These are phyloP conservation scores for Moesziomyces globuligerus DNA, from an alignment of 1,284 basidiomycete species.

Conservation along the genomic window DNA sequence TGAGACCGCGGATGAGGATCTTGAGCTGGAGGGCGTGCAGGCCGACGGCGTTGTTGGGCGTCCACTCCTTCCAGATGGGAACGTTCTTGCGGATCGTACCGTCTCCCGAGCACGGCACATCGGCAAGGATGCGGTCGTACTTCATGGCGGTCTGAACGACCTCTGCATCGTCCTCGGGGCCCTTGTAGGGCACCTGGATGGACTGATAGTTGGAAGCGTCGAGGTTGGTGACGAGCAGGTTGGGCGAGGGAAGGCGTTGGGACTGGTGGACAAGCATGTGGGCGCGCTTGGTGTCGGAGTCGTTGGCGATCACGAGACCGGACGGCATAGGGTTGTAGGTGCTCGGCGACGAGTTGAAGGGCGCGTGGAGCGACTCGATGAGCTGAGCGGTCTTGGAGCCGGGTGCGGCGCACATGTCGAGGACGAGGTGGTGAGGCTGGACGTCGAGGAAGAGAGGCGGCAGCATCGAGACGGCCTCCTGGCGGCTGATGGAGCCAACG, in stretches of 20 bases:
- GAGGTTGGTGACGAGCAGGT: conserved; percentile 92
- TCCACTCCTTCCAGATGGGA: conserved; percentile 95
- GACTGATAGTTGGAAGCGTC: conserved; percentile 86
- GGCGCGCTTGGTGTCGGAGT: conserved; percentile 90
- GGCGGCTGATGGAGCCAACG: conserved; percentile 93
- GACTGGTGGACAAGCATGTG: conserved; percentile 98
- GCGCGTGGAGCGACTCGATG: conserved; percentile 82
- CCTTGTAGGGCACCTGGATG: conserved; percentile 59
- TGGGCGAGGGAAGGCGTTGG: conserved; percentile 89
- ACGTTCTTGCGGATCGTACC: conserved; percentile 95
- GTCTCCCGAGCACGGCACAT: conserved; percentile 97
- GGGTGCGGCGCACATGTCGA: conserved; percentile 99
- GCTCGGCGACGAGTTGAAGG: conserved; percentile 55
- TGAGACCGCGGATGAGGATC: conserved; percentile 90
- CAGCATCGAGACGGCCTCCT: conserved; percentile 98
- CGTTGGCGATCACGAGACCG: conserved; percentile 87
- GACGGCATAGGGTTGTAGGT: conserved; percentile 62
- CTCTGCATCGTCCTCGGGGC: conserved; percentile 25
- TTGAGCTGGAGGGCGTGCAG: conserved; percentile 92
- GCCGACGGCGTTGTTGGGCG: conserved; percentile 86
- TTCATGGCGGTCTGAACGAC: conserved; percentile 71
- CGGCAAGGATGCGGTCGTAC: conserved; percentile 94
- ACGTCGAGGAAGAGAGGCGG: conserved; percentile 95
- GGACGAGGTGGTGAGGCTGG: conserved; percentile 70
- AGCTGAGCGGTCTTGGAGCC: conserved; percentile 97